Evolutionary conservation across 352 stramenopile genomes (phyloP).

Genomic region (Vaucheria bursata): DNA sequence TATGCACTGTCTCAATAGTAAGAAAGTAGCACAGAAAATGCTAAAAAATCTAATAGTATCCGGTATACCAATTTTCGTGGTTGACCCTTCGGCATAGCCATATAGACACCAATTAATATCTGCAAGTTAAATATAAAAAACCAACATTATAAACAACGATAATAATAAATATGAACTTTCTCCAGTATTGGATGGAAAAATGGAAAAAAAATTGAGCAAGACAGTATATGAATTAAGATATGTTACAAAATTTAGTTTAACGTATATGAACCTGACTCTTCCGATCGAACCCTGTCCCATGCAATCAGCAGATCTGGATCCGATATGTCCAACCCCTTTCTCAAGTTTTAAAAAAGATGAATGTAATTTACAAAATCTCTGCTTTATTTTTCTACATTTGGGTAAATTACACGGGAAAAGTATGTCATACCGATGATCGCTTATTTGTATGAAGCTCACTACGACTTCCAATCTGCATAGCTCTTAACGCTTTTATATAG

Average conservation of each 20-base stretch:
- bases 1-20: too few relatives aligned
- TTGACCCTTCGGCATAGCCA: neutral
- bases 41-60: too few relatives aligned
- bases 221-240: neutral
- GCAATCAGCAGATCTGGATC: neutral
- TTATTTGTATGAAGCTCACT: constrained; percentile 1
- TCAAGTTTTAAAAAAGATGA: neutral
- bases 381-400: too few relatives aligned
- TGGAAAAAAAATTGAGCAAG: neutral
- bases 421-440: neutral
- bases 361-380: neutral
- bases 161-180: too few relatives aligned
- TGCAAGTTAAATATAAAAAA: neutral
- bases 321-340: neutral
- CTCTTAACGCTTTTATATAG: too few relatives aligned
- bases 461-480: neutral
- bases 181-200: neutral
- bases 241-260: too few relatives aligned
- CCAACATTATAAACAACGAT: neutral
- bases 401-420: too few relatives aligned
- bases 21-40: too few relatives aligned
- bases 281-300: neutral
- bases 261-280: neutral
- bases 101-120: neutral
- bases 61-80: constrained; percentile 3